These are phyloP conservation scores for Aquilaria yunnanensis DNA, from an alignment of 345 rosid species.

Conservation along the genomic window DNA sequence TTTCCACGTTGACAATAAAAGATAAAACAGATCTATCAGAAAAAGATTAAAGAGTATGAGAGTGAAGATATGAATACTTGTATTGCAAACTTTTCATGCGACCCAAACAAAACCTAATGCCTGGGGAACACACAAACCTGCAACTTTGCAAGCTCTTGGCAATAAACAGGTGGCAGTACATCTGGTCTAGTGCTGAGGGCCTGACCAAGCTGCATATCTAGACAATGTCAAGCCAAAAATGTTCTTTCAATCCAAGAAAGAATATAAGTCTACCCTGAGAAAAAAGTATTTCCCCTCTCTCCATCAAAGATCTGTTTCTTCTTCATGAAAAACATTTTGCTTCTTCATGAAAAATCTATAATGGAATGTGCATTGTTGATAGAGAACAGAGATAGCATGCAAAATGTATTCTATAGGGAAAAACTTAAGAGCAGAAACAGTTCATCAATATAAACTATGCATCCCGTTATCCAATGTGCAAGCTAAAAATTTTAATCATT, in stretches of 20 bases:
- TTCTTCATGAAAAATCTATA: too few species aligned
- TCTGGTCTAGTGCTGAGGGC: slow-evolving; percentile 95
- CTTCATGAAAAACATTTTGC: too few species aligned
- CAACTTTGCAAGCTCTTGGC: slow-evolving; percentile 91
- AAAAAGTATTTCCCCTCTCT: too few species aligned
- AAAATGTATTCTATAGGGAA: too few species aligned
- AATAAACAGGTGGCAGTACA: slow-evolving; percentile 74
- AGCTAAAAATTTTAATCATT: too few species aligned
- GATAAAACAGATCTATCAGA: slow-evolving; percentile 11
- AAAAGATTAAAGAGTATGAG: slow-evolving; percentile 5
- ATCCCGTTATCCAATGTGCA: too few species aligned
- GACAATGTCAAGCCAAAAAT: slow-evolving; percentile 8
- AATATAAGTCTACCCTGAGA: background rate
- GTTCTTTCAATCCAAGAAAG: background rate
- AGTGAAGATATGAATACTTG: too few species aligned
- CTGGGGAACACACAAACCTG: slow-evolving; percentile 42
- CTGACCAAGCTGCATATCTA: slow-evolving; percentile 77
- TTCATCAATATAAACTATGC: too few species aligned
- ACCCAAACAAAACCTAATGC: slow-evolving; percentile 2
- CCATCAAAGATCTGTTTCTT: too few species aligned
- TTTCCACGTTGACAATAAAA: background rate
- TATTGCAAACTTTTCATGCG: background rate
- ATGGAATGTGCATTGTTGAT: too few species aligned
- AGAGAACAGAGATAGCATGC: too few species aligned
- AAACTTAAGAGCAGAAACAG: too few species aligned